Evolutionary conservation across 2,329 filamentous ascomycete genomes (phyloP).

Genomic region (Talaromyces sp.): DNA sequence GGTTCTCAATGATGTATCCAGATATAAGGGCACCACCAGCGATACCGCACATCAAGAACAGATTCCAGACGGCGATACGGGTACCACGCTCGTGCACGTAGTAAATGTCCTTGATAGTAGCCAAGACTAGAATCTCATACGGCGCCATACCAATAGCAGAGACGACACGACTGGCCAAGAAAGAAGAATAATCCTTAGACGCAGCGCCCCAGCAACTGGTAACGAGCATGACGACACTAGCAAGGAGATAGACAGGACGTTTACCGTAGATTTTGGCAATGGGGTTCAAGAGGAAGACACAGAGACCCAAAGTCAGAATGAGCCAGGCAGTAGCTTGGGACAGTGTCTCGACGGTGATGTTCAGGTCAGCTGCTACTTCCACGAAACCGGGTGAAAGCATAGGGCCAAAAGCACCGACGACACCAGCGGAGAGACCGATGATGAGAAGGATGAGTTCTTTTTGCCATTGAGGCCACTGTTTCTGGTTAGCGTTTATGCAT

Average conservation of each 20-base stretch:
- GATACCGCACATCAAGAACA: slow-evolving; percentile 17
- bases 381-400: slow-evolving; percentile 18
- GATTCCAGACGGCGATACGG: slow-evolving; percentile 14
- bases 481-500: not conserved
- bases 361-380: slow-evolving; percentile 2
- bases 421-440: slow-evolving; percentile 15
- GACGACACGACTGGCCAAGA: slow-evolving; percentile 4
- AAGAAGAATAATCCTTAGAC: slow-evolving; percentile 6
- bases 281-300: slow-evolving; percentile 12
- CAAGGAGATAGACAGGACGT: slow-evolving; percentile 12
- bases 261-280: slow-evolving; percentile 15
- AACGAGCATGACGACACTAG: slow-evolving; percentile 8
- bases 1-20: slow-evolving; percentile 15
- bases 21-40: slow-evolving; percentile 11
- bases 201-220: slow-evolving; percentile 7
- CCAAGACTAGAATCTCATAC: slow-evolving; percentile 13
- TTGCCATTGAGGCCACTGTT: slow-evolving; percentile 16
- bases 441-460: slow-evolving; percentile 16
- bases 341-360: slow-evolving; percentile 12
- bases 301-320: slow-evolving; percentile 11
- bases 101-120: slow-evolving; percentile 15
- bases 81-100: slow-evolving; percentile 17
- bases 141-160: slow-evolving; percentile 13
- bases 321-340: slow-evolving; percentile 15
- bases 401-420: slow-evolving; percentile 14